Conservation (phyloP, 352 stramenopile species). For the Phytophthora ohioensis region DNA sequence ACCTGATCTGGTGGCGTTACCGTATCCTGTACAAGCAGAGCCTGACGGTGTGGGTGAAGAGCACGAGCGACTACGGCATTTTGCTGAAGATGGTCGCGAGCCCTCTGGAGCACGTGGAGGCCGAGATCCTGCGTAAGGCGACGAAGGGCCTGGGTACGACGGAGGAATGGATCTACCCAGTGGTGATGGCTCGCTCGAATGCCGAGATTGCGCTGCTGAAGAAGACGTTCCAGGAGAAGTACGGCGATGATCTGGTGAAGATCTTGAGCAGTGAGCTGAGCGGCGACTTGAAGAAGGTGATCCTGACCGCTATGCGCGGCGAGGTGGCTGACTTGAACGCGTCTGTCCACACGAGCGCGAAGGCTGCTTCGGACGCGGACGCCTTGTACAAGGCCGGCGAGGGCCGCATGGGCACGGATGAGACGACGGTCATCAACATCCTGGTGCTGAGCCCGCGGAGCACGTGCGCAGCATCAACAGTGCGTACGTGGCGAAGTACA, state of each 20-base stretch:
- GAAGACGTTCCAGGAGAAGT: slow-evolving; percentile 71
- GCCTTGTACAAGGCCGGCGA: slow-evolving; percentile 74
- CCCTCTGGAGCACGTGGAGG: slow-evolving; percentile 64
- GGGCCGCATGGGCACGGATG: slow-evolving; percentile 67
- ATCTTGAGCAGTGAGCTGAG: slow-evolving; percentile 55
- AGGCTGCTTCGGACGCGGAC: slow-evolving; percentile 59
- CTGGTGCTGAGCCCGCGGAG: slow-evolving; percentile 48
- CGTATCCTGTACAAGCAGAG: slow-evolving; percentile 64
- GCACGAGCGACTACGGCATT: slow-evolving; percentile 56
- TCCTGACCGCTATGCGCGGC: slow-evolving; percentile 52
- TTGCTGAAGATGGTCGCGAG: slow-evolving; percentile 57
- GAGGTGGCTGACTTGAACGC: slow-evolving; percentile 54
- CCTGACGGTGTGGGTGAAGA: slow-evolving; percentile 57
- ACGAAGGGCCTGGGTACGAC: slow-evolving; percentile 69
- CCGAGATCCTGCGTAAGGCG: slow-evolving; percentile 58
- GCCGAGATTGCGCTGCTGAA: slow-evolving; percentile 74
- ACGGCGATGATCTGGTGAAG: slow-evolving; percentile 59
- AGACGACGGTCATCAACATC: slow-evolving; percentile 62
- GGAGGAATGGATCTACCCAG: slow-evolving; percentile 67
- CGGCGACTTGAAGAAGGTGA: slow-evolving; percentile 70
- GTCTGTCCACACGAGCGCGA: slow-evolving; percentile 58
- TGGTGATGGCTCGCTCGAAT: slow-evolving; percentile 65
- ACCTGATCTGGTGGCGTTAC: slow-evolving; percentile 34
- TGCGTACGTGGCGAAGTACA: slow-evolving; percentile 61
- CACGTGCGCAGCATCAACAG: slow-evolving; percentile 62